Percentiles rank a stretch among this genome's conserved stretches.
phyloP scores from a whole-genome alignment of 305 asterid genomes.

The Ajuga reptans region DNA sequence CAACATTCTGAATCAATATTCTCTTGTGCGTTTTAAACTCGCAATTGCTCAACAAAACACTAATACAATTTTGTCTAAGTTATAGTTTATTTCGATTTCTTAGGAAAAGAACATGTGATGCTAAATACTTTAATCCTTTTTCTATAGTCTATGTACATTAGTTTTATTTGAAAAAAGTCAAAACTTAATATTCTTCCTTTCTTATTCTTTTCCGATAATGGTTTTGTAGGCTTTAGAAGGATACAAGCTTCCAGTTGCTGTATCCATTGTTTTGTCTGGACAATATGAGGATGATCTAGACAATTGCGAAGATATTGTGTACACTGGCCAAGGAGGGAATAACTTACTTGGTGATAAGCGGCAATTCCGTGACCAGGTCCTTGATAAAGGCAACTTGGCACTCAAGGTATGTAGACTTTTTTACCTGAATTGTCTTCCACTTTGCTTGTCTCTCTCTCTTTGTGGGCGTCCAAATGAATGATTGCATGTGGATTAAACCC shows the following conservation, averaged over 20 bases:
- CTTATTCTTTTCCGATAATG: slow-evolving; percentile 3
- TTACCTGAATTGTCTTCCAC: background rate
- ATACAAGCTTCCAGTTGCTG: slow-evolving; percentile 49
- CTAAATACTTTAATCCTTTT: background rate
- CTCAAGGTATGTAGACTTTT: slow-evolving; percentile 46
- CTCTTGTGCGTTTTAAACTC: background rate
- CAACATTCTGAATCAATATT: background rate
- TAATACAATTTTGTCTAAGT: background rate
- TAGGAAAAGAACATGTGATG: too few relatives aligned
- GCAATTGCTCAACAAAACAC: background rate
- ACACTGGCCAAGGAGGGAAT: slow-evolving; percentile 94
- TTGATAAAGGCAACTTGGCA: slow-evolving; percentile 66
- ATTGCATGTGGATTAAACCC: too few relatives aligned
- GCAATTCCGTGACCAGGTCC: slow-evolving; percentile 57
- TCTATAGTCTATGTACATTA: background rate
- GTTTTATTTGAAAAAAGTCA: background rate
- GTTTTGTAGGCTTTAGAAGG: slow-evolving; percentile 32
- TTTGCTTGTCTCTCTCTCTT: background rate
- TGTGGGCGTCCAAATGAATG: too few relatives aligned
- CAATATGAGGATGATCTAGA: slow-evolving; percentile 85
- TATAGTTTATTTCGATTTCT: background rate
- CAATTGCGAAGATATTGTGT: slow-evolving; percentile 59
- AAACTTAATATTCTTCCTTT: background rate
- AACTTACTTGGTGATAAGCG: slow-evolving; percentile 60
- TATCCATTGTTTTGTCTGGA: slow-evolving; percentile 72